Evolutionary conservation across 108 stramenopile species (phyloP).

Genomic region (Cyclotella baltica): DNA sequence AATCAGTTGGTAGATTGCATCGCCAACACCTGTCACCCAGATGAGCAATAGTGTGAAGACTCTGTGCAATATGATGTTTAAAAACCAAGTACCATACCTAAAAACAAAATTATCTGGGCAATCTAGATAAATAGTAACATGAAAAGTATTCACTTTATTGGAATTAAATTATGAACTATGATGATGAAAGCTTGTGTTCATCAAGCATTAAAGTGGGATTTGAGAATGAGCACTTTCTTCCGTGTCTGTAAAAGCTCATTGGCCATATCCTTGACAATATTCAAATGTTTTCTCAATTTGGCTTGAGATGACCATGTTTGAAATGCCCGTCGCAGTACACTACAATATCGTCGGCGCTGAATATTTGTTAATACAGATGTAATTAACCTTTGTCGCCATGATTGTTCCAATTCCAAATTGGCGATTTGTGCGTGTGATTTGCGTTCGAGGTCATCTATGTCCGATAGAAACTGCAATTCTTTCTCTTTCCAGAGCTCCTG

Average conservation of each 20-base stretch:
- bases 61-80: no score
- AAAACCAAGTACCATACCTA: no score
- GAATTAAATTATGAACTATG: background rate
- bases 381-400: slow-evolving; percentile 34
- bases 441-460: slow-evolving; percentile 37
- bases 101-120: no score
- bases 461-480: slow-evolving; percentile 20
- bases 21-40: no score
- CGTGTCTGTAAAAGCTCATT: slow-evolving; percentile 41
- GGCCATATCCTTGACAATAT: slow-evolving; percentile 48
- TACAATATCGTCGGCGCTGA: slow-evolving; percentile 15
- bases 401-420: slow-evolving; percentile 13
- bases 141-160: no score
- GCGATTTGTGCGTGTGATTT: slow-evolving; percentile 19
- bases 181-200: background rate
- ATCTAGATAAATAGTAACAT: no score
- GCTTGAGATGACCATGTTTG: slow-evolving; percentile 36
- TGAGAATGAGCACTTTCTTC: slow-evolving; percentile 44
- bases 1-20: no score
- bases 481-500: slow-evolving; percentile 38
- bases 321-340: slow-evolving; percentile 28
- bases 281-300: slow-evolving; percentile 30
- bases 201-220: slow-evolving; percentile 26
- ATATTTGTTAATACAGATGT: slow-evolving; percentile 23
- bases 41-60: no score